Evolutionary conservation across 257 asterid genomes (phyloP).

Genomic region (Penstemon eatonii): DNA sequence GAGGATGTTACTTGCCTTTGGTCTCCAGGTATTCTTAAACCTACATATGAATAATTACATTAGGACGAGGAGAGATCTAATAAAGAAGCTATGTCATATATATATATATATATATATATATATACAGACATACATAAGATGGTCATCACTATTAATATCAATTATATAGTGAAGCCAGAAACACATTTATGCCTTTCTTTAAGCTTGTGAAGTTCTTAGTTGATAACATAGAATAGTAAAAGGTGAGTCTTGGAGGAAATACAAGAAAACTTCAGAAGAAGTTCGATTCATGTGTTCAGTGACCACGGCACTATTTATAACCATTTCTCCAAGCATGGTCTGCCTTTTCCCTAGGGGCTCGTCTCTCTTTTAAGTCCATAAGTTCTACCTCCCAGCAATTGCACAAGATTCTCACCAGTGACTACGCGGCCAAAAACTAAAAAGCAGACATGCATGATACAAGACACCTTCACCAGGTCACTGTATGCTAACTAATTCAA

Average conservation of each 20-base stretch:
- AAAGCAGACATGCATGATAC: constrained; percentile 12
- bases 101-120: not conserved
- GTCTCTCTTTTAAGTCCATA: not conserved
- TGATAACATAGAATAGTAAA: not conserved
- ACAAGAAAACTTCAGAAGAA: not conserved
- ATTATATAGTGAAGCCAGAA: constrained; percentile 9
- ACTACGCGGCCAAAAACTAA: constrained; percentile 14
- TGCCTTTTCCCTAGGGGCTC: not conserved
- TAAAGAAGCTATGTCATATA: constrained; percentile 5
- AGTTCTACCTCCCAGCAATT: not conserved
- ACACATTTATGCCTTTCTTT: not conserved
- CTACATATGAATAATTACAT: constrained; percentile 35
- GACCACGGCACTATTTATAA: not conserved
- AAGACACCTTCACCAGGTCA: constrained; percentile 16
- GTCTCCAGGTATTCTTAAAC: constrained; percentile 76
- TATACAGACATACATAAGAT: not conserved
- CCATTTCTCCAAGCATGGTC: not conserved
- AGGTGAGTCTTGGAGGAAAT: not conserved
- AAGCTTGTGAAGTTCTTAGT: not conserved
- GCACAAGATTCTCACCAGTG: not conserved
- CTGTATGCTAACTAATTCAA: not conserved
- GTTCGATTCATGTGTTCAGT: not conserved
- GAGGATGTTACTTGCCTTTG: constrained; percentile 80
- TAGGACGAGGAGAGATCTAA: constrained; percentile 8
- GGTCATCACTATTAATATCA: not conserved